Evolutionary conservation across 2,329 filamentous ascomycete genomes (phyloP).

Genomic region (Exophiala alcalophila): DNA sequence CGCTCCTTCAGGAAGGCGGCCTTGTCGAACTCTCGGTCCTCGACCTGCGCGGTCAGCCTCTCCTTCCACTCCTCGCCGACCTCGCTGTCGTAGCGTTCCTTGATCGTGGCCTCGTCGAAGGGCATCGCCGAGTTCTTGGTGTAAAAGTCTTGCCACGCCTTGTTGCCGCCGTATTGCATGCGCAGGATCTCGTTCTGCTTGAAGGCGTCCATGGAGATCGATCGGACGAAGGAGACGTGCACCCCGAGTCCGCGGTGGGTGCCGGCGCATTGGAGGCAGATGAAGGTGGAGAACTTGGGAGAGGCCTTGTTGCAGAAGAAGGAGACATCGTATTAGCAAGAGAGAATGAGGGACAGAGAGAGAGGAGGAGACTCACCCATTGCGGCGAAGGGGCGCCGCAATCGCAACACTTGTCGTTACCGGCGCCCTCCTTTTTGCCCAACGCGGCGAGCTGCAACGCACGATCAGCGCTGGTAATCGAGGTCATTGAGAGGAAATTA

Average conservation of each 20-base stretch:
- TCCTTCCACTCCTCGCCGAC: constrained; percentile 96
- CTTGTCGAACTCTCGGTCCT: constrained; percentile 80
- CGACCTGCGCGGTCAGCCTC: constrained; percentile 78
- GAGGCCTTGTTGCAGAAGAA: constrained; percentile 56
- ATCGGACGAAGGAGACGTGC: constrained; percentile 96
- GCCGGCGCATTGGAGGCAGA: constrained; percentile 93
- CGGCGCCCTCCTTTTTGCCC: constrained; percentile 70
- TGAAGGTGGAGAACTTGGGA: constrained; percentile 97
- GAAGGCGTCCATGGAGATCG: constrained; percentile 98
- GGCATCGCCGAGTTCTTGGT: constrained; percentile 66
- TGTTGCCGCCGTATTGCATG: constrained; percentile 91
- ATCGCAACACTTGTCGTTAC: constrained; percentile 90
- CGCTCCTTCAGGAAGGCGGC: constrained; percentile 56
- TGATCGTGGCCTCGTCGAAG: constrained; percentile 86
- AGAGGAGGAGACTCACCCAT: constrained; percentile 65
- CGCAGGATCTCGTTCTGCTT: constrained; percentile 88
- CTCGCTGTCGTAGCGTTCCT: constrained; percentile 84
- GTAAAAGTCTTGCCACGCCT: constrained; percentile 83
- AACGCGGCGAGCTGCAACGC: constrained; percentile 72
- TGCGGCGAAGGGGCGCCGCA: constrained; percentile 93
- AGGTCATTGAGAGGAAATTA: constrained; percentile 45
- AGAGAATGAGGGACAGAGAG: constrained; percentile 4
- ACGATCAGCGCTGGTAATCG: constrained; percentile 1
- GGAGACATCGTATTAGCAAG: constrained; percentile 1
- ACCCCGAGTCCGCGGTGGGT: constrained; percentile 93